Conservation (phyloP, 352 stramenopile genomes). For the Phytophthora idaei region DNA sequence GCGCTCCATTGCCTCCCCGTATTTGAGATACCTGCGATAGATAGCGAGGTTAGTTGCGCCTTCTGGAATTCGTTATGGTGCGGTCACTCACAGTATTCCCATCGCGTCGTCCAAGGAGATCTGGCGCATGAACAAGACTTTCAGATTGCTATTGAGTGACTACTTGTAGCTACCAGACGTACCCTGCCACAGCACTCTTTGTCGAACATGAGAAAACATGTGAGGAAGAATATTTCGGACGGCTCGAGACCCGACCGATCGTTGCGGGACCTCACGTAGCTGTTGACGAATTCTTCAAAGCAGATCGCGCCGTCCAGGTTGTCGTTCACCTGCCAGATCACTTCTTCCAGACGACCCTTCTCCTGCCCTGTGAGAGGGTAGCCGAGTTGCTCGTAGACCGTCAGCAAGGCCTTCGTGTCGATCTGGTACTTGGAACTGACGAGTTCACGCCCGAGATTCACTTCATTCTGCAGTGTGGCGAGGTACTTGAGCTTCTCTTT, state of each 20-base stretch:
- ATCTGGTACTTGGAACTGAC: slow-evolving; percentile 62
- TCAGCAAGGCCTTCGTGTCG: slow-evolving; percentile 43
- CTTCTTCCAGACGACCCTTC: slow-evolving; percentile 61
- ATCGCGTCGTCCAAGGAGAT: slow-evolving; percentile 81
- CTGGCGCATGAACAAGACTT: slow-evolving; percentile 26
- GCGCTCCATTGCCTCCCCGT: slow-evolving; percentile 75
- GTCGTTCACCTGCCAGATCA: slow-evolving; percentile 86
- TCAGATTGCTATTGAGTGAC: not conserved
- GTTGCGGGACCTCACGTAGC: slow-evolving; percentile 66
- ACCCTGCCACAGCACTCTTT: slow-evolving; percentile 72
- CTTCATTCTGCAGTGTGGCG: slow-evolving; percentile 61
- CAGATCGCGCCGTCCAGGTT: slow-evolving; percentile 72
- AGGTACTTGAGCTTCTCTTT: slow-evolving; percentile 54
- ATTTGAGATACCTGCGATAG: slow-evolving; percentile 65
- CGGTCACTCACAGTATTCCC: slow-evolving; percentile 66
- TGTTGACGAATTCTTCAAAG: slow-evolving; percentile 78
- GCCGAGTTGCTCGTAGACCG: slow-evolving; percentile 66
- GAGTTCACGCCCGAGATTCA: slow-evolving; percentile 56
- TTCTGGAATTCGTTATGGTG: not conserved
- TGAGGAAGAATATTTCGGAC: slow-evolving; percentile 81
- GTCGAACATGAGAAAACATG: slow-evolving; percentile 87
- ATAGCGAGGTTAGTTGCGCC: not conserved
- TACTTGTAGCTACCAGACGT: slow-evolving; percentile 10
- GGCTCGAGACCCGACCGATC: slow-evolving; percentile 73
- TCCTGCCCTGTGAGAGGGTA: slow-evolving; percentile 36